phyloP scores from a whole-genome alignment of 2,329 filamentous ascomycete species.

The Aspergillus sojae region DNA sequence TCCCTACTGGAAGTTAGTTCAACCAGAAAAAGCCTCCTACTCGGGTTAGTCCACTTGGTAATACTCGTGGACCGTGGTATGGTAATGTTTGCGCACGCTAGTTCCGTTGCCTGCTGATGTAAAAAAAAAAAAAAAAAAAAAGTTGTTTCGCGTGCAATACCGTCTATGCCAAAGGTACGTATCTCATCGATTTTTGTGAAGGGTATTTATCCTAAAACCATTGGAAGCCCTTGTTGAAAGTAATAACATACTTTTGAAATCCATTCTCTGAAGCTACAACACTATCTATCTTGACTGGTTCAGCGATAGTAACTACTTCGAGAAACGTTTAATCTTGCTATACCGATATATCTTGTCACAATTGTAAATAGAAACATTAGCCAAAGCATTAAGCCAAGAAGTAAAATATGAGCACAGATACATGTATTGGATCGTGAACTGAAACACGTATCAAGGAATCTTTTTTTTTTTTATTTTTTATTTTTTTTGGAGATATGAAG shows the following conservation, averaged over 20 bases:
- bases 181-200: neutral
- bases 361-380: neutral
- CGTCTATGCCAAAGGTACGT: neutral
- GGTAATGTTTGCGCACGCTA: neutral
- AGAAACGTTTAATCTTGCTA: neutral
- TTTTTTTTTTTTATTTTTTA: neutral
- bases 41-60: neutral
- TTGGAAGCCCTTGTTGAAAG: neutral
- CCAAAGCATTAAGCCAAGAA: neutral
- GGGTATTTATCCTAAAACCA: neutral
- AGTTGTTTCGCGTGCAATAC: neutral
- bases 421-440: neutral
- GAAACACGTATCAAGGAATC: neutral
- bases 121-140: neutral
- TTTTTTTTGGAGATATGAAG: neutral
- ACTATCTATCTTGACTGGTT: neutral
- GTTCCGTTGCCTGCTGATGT: neutral
- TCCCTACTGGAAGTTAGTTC: neutral
- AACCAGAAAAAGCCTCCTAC: neutral
- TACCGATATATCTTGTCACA: neutral
- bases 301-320: neutral
- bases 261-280: too few species aligned
- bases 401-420: neutral
- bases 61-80: neutral
- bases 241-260: neutral